Evolutionary conservation across 2,329 filamentous ascomycete species (phyloP), one percentile per base, ranked within the genome.

Genomic region (Diaporthe sp.): DNA sequence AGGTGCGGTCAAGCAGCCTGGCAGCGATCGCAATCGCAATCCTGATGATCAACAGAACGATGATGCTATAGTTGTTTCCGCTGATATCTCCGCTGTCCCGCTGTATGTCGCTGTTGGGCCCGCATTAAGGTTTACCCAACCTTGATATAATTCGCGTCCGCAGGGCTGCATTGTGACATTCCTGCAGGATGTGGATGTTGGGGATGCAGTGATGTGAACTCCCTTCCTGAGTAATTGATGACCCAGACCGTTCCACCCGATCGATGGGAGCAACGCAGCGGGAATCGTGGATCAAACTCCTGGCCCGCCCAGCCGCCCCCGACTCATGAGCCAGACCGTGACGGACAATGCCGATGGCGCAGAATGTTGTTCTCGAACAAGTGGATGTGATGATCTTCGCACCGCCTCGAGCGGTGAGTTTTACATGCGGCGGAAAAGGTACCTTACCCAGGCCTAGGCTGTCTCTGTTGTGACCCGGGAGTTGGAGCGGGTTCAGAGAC

Each of bases 221-320:
- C n/a, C 46, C 31, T 31, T 31, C n/a, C 65, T 55, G 65, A 68
- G 62, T 68, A 68, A 68, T 68, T 68, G 62, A 68, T 68, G 62
- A 70, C n/a, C 71, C 71, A 51, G 71, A 55, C 37, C 51, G 42
- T 72, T 73, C 71, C 49, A 44, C 25, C 19, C 58, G 71, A 73
- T 57, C 46, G 28, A 57, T 70, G 46, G 71, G 42, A 34, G 34
- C 46, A 34, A 19, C 22, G 58, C 58, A 13, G 60, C 58, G 71
- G 46, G 71, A 73, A 55, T 42, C 46, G 58, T 46, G 60, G 58
- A 61, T 46, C 37, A 62, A 34, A 31, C 37, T 39, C 13, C n/a
- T 73, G 34, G 61, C 17, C 25, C 53, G 25, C 25, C 53, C 25
- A 55, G 53, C 53, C 25, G 25, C 28, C 34, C 19, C 22, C 71